A percentile compares a stretch with the other conserved stretches of the same genome.
Evolutionary conservation across 2,329 filamentous ascomycete species (phyloP).

Genomic region (Stagonosporopsis rhizophila): DNA sequence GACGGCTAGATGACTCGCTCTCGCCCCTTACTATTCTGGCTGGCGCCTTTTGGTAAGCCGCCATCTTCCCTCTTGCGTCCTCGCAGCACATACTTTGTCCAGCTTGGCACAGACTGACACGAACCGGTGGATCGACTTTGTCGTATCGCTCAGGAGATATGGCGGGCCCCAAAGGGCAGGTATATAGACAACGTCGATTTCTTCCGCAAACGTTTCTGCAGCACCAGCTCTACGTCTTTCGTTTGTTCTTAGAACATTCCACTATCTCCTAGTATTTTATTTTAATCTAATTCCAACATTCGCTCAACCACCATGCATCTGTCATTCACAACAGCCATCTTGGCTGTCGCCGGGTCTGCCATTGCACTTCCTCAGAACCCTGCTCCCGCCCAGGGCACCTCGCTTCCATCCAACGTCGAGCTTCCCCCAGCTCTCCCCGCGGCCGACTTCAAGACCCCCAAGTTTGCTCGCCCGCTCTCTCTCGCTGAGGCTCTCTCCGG

Average conservation of each 20-base stretch:
- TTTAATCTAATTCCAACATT: slow-evolving; percentile 18
- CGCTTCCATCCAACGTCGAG: slow-evolving; percentile 4
- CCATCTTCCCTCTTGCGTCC: slow-evolving; percentile 13
- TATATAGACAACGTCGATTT: slow-evolving; percentile 11
- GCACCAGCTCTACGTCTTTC: slow-evolving; percentile 19
- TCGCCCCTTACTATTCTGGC: slow-evolving; percentile 19
- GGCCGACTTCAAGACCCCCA: slow-evolving; percentile 20
- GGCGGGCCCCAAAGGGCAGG: neutral
- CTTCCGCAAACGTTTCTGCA: slow-evolving; percentile 17
- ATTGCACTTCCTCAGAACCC: slow-evolving; percentile 20
- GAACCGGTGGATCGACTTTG: slow-evolving; percentile 18
- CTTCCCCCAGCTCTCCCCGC: slow-evolving; percentile 17
- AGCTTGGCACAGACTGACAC: slow-evolving; percentile 14
- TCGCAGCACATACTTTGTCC: slow-evolving; percentile 3
- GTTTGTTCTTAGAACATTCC: slow-evolving; percentile 17
- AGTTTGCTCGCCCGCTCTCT: slow-evolving; percentile 23
- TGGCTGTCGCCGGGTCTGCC: slow-evolving; percentile 20
- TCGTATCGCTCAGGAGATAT: slow-evolving; percentile 20
- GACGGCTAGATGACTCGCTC: slow-evolving; percentile 17
- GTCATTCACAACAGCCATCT: slow-evolving; percentile 16
- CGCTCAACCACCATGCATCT: slow-evolving; percentile 18
- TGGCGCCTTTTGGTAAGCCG: slow-evolving; percentile 16
- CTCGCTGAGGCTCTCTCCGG: slow-evolving; percentile 17
- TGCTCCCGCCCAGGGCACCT: slow-evolving; percentile 15
- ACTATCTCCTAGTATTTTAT: slow-evolving; percentile 13